phyloP scores from a whole-genome alignment of 257 asterid genomes.

The Rhazya stricta region DNA sequence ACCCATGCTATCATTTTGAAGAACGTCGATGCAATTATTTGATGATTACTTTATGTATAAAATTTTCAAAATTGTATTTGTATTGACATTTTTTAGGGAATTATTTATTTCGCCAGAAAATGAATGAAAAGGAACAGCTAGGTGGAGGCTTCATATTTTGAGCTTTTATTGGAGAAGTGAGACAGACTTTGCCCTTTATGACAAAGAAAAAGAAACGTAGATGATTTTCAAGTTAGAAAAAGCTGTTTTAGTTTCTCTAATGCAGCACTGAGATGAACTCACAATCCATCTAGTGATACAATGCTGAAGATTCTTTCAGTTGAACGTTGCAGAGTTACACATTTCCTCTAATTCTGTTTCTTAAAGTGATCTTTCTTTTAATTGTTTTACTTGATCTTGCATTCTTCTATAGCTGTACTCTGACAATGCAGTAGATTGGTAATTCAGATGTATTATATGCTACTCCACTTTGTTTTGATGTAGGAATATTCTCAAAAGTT shows the following conservation, averaged over 20 bases:
- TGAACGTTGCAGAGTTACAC: neutral
- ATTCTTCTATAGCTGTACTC: neutral
- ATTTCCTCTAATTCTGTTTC: neutral
- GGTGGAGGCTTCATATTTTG: neutral
- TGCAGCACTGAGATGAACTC: too few relatives aligned
- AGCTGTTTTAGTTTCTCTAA: neutral
- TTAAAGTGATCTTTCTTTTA: neutral
- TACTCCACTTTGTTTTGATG: constrained; percentile 16
- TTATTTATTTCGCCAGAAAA: neutral
- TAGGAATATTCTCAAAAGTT: constrained; percentile 86
- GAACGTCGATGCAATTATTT: neutral
- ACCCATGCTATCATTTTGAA: neutral
- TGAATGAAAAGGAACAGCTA: neutral
- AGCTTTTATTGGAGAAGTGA: neutral
- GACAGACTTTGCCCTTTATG: too few relatives aligned
- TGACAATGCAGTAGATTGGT: neutral
- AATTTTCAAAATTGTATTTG: neutral
- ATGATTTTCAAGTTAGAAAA: neutral
- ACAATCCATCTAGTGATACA: neutral
- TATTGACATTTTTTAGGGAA: neutral
- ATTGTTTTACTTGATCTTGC: neutral
- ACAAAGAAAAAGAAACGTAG: neutral
- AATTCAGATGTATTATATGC: constrained; percentile 15
- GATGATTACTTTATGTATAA: neutral
- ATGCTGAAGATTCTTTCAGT: neutral